Evolutionary conservation across 805 yeast species (phyloP).

Genomic region (Ogataea zsoltii): DNA sequence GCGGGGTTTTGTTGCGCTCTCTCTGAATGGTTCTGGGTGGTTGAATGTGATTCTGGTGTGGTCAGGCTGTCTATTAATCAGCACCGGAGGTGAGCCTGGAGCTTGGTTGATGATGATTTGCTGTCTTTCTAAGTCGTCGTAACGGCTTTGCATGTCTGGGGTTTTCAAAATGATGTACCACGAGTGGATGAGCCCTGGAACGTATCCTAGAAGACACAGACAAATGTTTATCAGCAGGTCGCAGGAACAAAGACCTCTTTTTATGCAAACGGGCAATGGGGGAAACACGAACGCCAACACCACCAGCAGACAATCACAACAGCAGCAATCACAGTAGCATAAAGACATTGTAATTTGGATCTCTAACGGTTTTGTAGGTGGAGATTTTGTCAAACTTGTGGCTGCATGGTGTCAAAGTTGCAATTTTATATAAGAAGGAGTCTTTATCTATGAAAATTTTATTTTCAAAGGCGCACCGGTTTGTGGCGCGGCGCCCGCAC

Average conservation of each 20-base stretch:
- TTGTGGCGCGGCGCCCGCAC: no score
- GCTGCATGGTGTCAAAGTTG: no score
- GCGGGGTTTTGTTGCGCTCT: conserved; percentile 5
- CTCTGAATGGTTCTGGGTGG: conserved; percentile 36
- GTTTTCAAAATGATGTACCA: conserved; percentile 62
- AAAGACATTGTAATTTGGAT: conserved; percentile 26
- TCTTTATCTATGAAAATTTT: no score
- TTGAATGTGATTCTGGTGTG: conserved; percentile 28
- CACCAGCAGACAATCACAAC: conserved; percentile 65
- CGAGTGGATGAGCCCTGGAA: conserved; percentile 72
- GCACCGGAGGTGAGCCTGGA: conserved; percentile 21
- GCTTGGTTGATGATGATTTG: conserved; percentile 30
- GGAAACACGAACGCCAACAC: conserved; percentile 73
- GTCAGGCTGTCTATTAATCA: conserved; percentile 28
- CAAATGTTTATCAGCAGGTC: conserved; percentile 68
- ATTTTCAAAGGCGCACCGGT: no score
- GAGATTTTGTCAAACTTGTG: no score
- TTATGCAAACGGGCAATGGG: conserved; percentile 74
- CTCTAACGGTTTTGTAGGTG: no score
- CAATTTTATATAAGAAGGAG: no score
- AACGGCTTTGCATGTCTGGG: conserved; percentile 35
- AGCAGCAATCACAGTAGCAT: conserved; percentile 36
- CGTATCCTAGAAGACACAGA: conserved; percentile 59
- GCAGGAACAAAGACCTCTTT: conserved; percentile 70
- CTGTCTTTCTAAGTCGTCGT: conserved; percentile 30